Conservation (phyloP, 208 protist species). For the Leishmania guyanensis region DNA sequence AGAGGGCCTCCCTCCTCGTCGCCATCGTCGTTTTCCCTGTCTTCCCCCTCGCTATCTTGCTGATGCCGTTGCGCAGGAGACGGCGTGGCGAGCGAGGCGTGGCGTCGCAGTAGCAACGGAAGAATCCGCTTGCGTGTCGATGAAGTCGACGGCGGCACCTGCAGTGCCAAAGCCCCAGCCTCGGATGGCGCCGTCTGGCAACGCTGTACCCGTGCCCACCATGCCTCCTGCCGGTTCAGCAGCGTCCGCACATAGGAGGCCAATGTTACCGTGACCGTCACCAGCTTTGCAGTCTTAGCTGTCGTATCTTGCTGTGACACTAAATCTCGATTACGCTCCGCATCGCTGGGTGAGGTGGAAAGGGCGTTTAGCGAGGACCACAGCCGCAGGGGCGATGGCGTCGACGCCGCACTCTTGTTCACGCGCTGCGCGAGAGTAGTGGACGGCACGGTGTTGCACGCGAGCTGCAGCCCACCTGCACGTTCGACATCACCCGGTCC, state of each 20-base stretch:
- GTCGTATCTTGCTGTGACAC: not conserved
- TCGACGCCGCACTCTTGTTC: not conserved
- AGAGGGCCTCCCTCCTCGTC: not conserved
- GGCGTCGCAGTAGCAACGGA: conserved; percentile 4
- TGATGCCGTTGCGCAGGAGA: not conserved
- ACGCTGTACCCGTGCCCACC: conserved; percentile 8
- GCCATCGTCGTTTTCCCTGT: not conserved
- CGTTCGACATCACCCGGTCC: not conserved
- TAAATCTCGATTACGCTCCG: not conserved
- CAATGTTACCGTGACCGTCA: conserved; percentile 2
- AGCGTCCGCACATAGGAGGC: conserved; percentile 19
- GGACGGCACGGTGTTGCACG: conserved; percentile 2
- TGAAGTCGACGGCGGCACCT: not conserved
- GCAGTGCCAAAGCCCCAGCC: not conserved
- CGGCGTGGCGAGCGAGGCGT: not conserved
- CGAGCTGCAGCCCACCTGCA: conserved; percentile 9
- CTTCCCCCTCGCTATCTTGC: not conserved
- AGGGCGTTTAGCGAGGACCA: conserved; percentile 10
- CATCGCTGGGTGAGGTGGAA: not conserved
- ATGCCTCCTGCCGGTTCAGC: conserved; percentile 12
- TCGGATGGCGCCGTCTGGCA: not conserved
- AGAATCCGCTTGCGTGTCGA: not conserved
- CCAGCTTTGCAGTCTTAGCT: not conserved
- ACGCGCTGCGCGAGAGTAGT: conserved; percentile 2
- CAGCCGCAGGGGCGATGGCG: conserved; percentile 1